Percentiles rank a stretch among this genome's conserved stretches.
Conservation (phyloP, 2,329 filamentous ascomycete species). For the Talaromyces sp. region DNA sequence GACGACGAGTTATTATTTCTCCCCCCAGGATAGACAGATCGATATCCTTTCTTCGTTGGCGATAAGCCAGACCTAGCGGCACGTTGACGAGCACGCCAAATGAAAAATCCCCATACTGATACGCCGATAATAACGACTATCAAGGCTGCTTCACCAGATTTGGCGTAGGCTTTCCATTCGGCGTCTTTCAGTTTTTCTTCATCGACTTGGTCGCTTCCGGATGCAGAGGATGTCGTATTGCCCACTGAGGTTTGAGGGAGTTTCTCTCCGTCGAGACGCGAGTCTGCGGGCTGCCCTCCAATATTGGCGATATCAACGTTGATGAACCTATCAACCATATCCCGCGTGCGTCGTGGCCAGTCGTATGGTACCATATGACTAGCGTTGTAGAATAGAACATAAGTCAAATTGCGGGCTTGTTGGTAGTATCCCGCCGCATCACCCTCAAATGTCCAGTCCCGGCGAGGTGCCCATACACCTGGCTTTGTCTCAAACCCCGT, state of each 20-base stretch:
- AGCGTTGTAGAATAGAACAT: constrained; percentile 90
- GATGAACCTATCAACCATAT: constrained; percentile 98
- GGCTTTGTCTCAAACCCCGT: constrained; percentile 85
- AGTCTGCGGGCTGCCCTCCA: constrained; percentile 73
- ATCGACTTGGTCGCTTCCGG: constrained; percentile 56
- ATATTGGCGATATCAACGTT: constrained; percentile 85
- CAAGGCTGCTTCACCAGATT: constrained; percentile 79
- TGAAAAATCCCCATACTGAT: constrained; percentile 66
- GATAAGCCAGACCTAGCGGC: constrained; percentile 33
- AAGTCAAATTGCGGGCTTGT: constrained; percentile 88
- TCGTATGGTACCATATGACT: constrained; percentile 99
- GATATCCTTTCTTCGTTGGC: constrained; percentile 27
- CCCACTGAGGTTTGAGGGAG: constrained; percentile 72
- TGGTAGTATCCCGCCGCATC: constrained; percentile 88
- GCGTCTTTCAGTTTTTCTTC: constrained; percentile 72
- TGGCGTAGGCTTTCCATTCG: constrained; percentile 83
- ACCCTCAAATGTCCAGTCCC: constrained; percentile 90
- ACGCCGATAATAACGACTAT: constrained; percentile 74
- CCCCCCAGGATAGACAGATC: constrained; percentile 39
- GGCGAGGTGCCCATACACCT: constrained; percentile 84
- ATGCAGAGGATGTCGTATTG: constrained; percentile 59
- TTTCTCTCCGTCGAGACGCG: constrained; percentile 78
- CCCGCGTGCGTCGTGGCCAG: constrained; percentile 74
- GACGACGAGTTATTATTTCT: constrained; percentile 16
- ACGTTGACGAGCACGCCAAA: constrained; percentile 53